Evolutionary conservation across 176 grass and related monocot genomes (phyloP), one percentile per base, ranked within the genome.

Genomic region (Miscanthus lutarioriparius): DNA sequence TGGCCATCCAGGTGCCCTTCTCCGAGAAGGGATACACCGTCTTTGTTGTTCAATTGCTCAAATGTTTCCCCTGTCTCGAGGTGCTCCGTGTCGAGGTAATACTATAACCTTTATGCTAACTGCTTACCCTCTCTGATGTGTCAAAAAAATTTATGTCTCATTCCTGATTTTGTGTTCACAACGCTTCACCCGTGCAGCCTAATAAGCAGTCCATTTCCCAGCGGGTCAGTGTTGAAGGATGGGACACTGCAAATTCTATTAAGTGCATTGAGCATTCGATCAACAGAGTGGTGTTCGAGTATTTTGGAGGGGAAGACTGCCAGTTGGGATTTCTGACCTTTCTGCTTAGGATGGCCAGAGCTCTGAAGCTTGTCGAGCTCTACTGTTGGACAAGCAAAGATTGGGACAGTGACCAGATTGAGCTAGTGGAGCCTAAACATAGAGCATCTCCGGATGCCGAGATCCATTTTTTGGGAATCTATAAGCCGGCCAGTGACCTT

Each of bases 51-150:
- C 83, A 77, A 61, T 64, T 85, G 83, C 88, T 89, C 39, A 85
- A 70, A 65, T 89, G 83, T 51, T 89, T 89, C 83, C 88, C 88
- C 16, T 66, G 88, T 23, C 83, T 89, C 6, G 78, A 89, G 83
- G 11, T 20, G 6, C 88, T 89, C 63, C 59, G 22, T 25, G 43
- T 89, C 26, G 78, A 89, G 88, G 88, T 58, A 58, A 22, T 25
- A 2, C 6, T 0, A 64, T 0, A 1, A 2, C 13, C 10, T 12
- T 61, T 40, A n/a, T 26, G 12, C 39, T 38, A 63, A 40, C 6
- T 81, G 22, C 37, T 43, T 58, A 37, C 0, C 37, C 7, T 2
- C 13, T 40, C 80, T 71, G 4, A 8, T 44, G 1, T 63, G 13
- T 36, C 33, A 54, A 58, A 28, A 10, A 16, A 36, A 73, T 1